phyloP scores from a whole-genome alignment of 345 rosid species.

The rapeseed (Brassica napus) region Da-Ae NC_063436.1:6781501-6782000 shows the following conservation, averaged over 20 bases:
- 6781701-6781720: constrained; percentile 16
- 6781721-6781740: not conserved
- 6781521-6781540: constrained; percentile 85
- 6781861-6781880: not conserved
- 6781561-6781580: constrained; percentile 62
- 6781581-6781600: not conserved
- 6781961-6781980: no score
- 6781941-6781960: not conserved
- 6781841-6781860: not conserved
- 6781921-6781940: not conserved
- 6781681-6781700: constrained; percentile 31
- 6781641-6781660: constrained; percentile 26
- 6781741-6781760: not conserved
- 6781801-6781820: constrained; percentile 5
- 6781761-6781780: constrained; percentile 3
- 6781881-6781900: not conserved
- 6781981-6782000: not conserved
- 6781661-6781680: constrained; percentile 43
- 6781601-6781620: constrained; percentile 13
- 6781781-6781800: not conserved
- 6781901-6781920: not conserved
- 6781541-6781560: constrained; percentile 98
- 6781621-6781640: not conserved
- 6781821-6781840: not conserved
- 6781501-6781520: constrained; percentile 47